Evolutionary conservation across 176 grass and related monocot species (phyloP).

Genomic region (Avena insularis): DNA sequence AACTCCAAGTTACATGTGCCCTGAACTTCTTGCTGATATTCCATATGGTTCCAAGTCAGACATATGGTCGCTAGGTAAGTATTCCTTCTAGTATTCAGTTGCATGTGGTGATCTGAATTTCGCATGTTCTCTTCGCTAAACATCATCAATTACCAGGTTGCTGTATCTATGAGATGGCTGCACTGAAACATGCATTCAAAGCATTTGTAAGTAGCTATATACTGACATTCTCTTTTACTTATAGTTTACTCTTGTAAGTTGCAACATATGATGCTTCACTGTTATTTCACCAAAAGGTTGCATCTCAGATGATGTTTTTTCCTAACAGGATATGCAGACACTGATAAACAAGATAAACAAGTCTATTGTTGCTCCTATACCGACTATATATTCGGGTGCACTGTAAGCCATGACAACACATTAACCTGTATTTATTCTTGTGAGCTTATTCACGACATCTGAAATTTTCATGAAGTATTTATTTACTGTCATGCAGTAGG

Average conservation of each 20-base stretch:
- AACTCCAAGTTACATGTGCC: slow-evolving; percentile 99
- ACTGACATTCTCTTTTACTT: not conserved
- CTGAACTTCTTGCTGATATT: slow-evolving; percentile 98
- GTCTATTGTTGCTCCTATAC: slow-evolving; percentile 77
- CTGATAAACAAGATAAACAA: slow-evolving; percentile 98
- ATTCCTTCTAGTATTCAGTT: slow-evolving; percentile 22
- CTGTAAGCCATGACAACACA: slow-evolving; percentile 58
- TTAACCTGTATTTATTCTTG: slow-evolving; percentile 9
- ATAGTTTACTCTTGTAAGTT: not conserved
- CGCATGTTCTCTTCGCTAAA: slow-evolving; percentile 30
- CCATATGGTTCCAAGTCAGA: slow-evolving; percentile 99
- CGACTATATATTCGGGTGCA: slow-evolving; percentile 81
- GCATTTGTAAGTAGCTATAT: slow-evolving; percentile 82
- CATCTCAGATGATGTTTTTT: slow-evolving; percentile 3
- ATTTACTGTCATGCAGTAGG: slow-evolving; percentile 59
- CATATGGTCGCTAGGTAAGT: slow-evolving; percentile 93
- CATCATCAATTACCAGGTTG: slow-evolving; percentile 59
- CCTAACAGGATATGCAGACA: slow-evolving; percentile 82
- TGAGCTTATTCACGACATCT: not conserved
- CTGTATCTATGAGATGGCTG: slow-evolving; percentile 95
- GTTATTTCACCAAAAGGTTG: not conserved
- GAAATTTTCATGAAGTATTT: slow-evolving; percentile 28
- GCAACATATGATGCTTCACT: not conserved
- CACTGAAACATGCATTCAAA: slow-evolving; percentile 89
- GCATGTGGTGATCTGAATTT: not conserved